These are phyloP conservation scores for Rhododendron mucronatum DNA, from an alignment of 148 eudicot species.

Conservation along the genomic window DNA sequence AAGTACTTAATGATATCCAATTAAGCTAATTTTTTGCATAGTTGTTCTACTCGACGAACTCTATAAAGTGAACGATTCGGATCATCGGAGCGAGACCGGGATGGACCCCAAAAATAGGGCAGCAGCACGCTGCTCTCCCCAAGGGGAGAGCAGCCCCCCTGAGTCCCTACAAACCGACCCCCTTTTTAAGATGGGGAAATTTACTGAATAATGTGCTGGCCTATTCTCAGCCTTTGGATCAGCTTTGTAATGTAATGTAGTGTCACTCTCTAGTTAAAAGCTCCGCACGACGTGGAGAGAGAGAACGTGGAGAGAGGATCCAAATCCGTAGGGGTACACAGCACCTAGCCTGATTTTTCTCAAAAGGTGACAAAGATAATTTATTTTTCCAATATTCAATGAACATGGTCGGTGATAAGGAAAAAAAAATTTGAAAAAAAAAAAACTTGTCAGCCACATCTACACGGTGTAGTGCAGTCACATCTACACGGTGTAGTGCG, in stretches of 20 bases:
- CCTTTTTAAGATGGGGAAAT: too few relatives aligned
- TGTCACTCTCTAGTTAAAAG: not conserved
- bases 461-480: too few relatives aligned
- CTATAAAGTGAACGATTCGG: too few relatives aligned
- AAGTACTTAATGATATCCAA: too few relatives aligned
- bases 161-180: too few relatives aligned
- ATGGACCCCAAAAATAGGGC: too few relatives aligned
- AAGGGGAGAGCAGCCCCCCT: too few relatives aligned
- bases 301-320: not conserved
- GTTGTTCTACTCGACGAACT: too few relatives aligned
- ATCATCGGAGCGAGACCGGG: too few relatives aligned
- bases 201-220: not conserved
- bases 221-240: not conserved
- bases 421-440: not conserved
- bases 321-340: not conserved
- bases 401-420: not conserved
- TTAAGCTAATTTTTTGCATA: too few relatives aligned
- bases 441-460: not conserved
- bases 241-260: not conserved
- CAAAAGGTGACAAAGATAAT: not conserved
- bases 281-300: not conserved
- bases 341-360: not conserved
- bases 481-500: too few relatives aligned
- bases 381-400: not conserved
- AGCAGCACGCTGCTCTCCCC: too few relatives aligned